These are phyloP conservation scores for Mycocentrospora acerina DNA, from an alignment of 2,329 filamentous ascomycete species.

Conservation along the genomic window DNA sequence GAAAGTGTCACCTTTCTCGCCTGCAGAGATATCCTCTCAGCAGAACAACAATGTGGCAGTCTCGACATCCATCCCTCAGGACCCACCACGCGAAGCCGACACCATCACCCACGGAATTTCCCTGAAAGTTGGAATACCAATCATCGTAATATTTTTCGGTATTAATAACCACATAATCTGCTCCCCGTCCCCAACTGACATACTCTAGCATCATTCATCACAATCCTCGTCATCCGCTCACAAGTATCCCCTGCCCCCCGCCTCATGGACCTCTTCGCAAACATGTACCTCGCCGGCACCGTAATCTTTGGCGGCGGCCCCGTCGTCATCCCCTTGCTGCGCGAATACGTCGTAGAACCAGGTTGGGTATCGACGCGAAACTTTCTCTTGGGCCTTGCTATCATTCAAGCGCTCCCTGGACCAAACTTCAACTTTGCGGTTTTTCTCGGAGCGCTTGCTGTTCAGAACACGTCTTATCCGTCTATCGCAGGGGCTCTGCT, in stretches of 20 bases:
- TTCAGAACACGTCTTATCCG: conserved; percentile 28
- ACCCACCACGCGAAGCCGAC: conserved; percentile 13
- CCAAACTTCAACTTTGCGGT: conserved; percentile 60
- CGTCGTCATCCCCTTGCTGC: conserved; percentile 48
- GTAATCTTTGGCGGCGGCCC: conserved; percentile 52
- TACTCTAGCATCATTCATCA: conserved; percentile 53
- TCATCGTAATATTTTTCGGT: conserved; percentile 54
- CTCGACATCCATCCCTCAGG: conserved; percentile 5
- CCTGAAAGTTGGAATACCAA: conserved; percentile 38
- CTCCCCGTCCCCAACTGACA: conserved; percentile 1
- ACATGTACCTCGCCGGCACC: conserved; percentile 73
- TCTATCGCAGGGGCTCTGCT: conserved; percentile 40
- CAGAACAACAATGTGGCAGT: conserved; percentile 7
- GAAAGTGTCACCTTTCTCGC: no score
- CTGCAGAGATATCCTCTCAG: conserved; percentile 19
- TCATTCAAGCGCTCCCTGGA: conserved; percentile 70
- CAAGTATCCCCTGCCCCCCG: conserved; percentile 46
- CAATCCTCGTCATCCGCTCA: conserved; percentile 55
- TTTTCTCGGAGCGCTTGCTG: conserved; percentile 44
- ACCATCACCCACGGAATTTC: conserved; percentile 38
- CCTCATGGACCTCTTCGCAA: conserved; percentile 65
- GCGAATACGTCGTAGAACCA: conserved; percentile 59
- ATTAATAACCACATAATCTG: conserved; percentile 11
- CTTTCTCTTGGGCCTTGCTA: conserved; percentile 71
- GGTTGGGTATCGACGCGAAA: conserved; percentile 71